Evolutionary conservation across 2,329 filamentous ascomycete genomes (phyloP).

Genomic region (Mycosphaerella sp.): DNA sequence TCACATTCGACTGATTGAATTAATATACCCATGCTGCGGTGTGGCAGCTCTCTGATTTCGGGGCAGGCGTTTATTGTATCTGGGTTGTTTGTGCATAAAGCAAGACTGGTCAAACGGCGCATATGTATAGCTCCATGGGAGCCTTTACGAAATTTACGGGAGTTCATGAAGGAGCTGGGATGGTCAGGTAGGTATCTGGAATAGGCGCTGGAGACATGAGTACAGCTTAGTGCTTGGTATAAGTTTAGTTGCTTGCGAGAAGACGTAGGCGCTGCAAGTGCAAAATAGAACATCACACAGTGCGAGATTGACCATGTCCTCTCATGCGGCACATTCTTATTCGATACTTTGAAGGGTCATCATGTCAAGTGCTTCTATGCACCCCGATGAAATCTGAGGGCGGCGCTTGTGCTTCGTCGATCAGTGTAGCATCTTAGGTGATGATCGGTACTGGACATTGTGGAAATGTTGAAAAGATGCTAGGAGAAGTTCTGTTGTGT

Average conservation of each 20-base stretch:
- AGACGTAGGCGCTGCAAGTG: not conserved
- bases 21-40: not conserved
- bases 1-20: not conserved
- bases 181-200: not conserved
- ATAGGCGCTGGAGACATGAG: not conserved
- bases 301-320: not conserved
- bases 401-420: too few relatives aligned
- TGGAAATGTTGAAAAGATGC: too few relatives aligned
- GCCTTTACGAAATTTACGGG: not conserved
- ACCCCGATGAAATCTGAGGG: too few relatives aligned
- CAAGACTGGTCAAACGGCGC: not conserved
- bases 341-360: not conserved
- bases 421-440: too few relatives aligned
- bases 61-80: not conserved
- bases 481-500: too few relatives aligned
- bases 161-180: not conserved
- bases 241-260: not conserved
- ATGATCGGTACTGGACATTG: too few relatives aligned
- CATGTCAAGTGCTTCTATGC: too few relatives aligned
- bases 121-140: not conserved
- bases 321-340: not conserved
- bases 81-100: not conserved
- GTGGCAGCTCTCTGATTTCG: not conserved
- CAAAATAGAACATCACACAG: not conserved
- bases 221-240: not conserved